These are phyloP conservation scores for Xylona heveae DNA, from an alignment of 495 filamentous ascomycete species.

Conservation along the genomic window DNA sequence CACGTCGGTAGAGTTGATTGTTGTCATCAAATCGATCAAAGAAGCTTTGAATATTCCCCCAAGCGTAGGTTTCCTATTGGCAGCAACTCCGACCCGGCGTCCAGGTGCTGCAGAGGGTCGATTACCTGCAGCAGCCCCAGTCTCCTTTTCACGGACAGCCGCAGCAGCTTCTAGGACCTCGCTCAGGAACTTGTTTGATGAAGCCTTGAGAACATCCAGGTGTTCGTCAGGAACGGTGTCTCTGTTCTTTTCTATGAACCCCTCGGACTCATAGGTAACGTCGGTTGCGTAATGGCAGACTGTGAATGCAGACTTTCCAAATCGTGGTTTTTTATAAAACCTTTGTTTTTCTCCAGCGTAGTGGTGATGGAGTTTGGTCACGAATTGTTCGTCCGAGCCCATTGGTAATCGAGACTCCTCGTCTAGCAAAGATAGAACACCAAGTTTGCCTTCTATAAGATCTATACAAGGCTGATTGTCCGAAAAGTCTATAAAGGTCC, in stretches of 20 bases:
- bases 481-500: slow-evolving; percentile 99
- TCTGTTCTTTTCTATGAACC: slow-evolving; percentile 98
- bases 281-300: slow-evolving; percentile 98
- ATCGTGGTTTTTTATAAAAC: slow-evolving; percentile 95
- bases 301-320: slow-evolving; percentile 94
- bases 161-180: slow-evolving; percentile 73
- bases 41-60: slow-evolving; percentile 98
- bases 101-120: slow-evolving; percentile 49
- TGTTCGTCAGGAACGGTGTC: slow-evolving; percentile 98
- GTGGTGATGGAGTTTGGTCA: slow-evolving; percentile 91
- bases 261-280: slow-evolving; percentile 98
- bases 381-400: slow-evolving; percentile 93
- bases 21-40: slow-evolving; percentile 92
- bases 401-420: slow-evolving; percentile 94
- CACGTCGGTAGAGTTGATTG: slow-evolving; percentile 93
- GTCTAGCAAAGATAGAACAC: slow-evolving; percentile 78
- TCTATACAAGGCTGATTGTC: slow-evolving; percentile 99
- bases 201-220: slow-evolving; percentile 70
- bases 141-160: slow-evolving; percentile 74
- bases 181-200: slow-evolving; percentile 67
- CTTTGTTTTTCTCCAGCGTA: slow-evolving; percentile 82
- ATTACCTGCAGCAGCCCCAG: slow-evolving; percentile 40
- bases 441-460: slow-evolving; percentile 90
- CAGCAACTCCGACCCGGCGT: slow-evolving; percentile 71
- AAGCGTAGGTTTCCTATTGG: slow-evolving; percentile 88